Percentiles rank a stretch among this genome's conserved stretches.
phyloP scores from a whole-genome alignment of 2,329 filamentous ascomycete species.

The Paecilomyces sp. region DNA sequence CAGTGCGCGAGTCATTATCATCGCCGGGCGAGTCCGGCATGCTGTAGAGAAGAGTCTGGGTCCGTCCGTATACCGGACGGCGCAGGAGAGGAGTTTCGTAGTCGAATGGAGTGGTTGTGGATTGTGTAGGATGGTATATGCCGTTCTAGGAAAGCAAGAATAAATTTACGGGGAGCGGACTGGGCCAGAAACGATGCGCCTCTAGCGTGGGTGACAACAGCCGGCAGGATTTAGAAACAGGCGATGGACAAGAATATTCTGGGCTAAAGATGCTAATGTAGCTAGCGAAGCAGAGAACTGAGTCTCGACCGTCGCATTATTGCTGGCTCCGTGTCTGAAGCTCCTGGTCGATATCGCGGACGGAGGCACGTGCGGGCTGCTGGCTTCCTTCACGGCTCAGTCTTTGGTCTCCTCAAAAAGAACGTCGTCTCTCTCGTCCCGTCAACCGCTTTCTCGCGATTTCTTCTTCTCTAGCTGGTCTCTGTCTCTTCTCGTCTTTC shows the following conservation, averaged over 20 bases:
- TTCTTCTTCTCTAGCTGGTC: background rate
- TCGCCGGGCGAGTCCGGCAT: constrained; percentile 23
- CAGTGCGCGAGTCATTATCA: constrained; percentile 41
- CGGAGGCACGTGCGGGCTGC: background rate
- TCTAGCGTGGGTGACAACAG: background rate
- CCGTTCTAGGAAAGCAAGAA: background rate
- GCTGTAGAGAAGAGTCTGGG: background rate
- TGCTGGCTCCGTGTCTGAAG: background rate
- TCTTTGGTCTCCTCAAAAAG: background rate
- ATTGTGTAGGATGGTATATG: background rate
- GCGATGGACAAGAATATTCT: background rate
- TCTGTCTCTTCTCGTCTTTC: background rate
- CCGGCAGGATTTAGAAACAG: background rate
- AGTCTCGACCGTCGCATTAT: background rate
- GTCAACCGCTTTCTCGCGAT: background rate
- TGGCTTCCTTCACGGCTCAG: background rate
- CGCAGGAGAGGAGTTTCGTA: background rate
- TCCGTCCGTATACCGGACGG: background rate
- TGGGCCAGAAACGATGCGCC: background rate
- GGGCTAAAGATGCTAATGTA: background rate
- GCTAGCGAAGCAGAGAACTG: background rate
- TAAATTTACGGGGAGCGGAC: background rate
- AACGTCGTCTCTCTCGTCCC: background rate
- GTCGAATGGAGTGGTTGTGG: background rate
- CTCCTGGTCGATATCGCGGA: background rate